phyloP scores from a whole-genome alignment of 345 rosid genomes.

The Eucalyptus sp. region DNA sequence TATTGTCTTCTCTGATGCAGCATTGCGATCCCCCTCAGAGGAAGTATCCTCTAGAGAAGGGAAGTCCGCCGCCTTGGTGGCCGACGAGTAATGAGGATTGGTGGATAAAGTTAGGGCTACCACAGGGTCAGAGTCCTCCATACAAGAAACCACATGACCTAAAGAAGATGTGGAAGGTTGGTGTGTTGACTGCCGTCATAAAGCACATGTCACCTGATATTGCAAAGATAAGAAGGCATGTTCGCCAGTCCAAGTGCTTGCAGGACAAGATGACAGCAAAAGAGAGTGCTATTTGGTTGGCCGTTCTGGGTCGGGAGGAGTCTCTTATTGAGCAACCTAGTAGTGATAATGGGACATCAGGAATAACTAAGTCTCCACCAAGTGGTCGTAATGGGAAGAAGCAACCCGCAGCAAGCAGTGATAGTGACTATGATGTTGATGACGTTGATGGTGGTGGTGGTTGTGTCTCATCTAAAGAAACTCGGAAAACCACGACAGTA shows the following conservation, averaged over 20 bases:
- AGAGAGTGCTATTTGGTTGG: slow-evolving; percentile 98
- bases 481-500: neutral
- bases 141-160: slow-evolving; percentile 96
- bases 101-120: slow-evolving; percentile 73
- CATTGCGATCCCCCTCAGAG: slow-evolving; percentile 99
- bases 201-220: slow-evolving; percentile 96
- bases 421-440: slow-evolving; percentile 85
- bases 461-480: slow-evolving; percentile 80
- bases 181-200: slow-evolving; percentile 91
- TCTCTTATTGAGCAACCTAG: slow-evolving; percentile 68
- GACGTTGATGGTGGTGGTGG: slow-evolving; percentile 58
- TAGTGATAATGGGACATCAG: slow-evolving; percentile 77
- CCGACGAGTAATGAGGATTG: slow-evolving; percentile 90
- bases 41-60: slow-evolving; percentile 88
- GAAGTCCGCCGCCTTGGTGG: slow-evolving; percentile 98
- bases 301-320: slow-evolving; percentile 81
- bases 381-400: slow-evolving; percentile 33
- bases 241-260: slow-evolving; percentile 91
- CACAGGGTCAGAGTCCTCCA: slow-evolving; percentile 62
- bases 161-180: slow-evolving; percentile 99
- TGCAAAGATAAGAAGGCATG: slow-evolving; percentile 87
- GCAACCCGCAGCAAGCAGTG: slow-evolving; percentile 36
- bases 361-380: slow-evolving; percentile 53
- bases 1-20: slow-evolving; percentile 94
- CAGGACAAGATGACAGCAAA: slow-evolving; percentile 99